These are phyloP conservation scores for Monosporozyma aerobia DNA, from an alignment of 805 yeast species.

Conservation along the genomic window DNA sequence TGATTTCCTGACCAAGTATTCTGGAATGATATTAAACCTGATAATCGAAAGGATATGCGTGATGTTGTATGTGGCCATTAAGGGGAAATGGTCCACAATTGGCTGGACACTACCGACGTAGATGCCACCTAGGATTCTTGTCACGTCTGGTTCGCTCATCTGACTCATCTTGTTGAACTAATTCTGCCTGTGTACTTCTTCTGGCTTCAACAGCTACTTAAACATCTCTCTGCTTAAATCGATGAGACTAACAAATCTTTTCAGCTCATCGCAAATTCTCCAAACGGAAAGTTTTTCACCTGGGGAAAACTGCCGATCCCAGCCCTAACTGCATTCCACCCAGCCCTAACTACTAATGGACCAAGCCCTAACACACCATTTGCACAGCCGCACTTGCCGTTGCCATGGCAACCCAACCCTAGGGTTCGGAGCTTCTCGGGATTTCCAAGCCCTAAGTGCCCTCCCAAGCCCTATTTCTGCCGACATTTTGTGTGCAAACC, in stretches of 20 bases:
- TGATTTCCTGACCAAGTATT: slow-evolving; percentile 33
- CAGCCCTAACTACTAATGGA: no score
- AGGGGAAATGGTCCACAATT: slow-evolving; percentile 42
- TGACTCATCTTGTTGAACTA: neutral
- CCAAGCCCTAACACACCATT: no score
- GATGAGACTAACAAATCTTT: no score
- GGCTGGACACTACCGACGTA: slow-evolving; percentile 70
- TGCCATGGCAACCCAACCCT: no score
- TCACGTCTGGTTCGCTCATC: slow-evolving; percentile 11
- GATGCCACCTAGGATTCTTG: slow-evolving; percentile 70
- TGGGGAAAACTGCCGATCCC: no score
- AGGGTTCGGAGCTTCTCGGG: no score
- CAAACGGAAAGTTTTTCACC: neutral
- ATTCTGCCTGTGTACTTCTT: no score
- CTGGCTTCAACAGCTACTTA: neutral
- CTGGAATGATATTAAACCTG: slow-evolving; percentile 51
- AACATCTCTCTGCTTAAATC: neutral
- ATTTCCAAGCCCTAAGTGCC: neutral
- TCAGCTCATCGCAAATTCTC: neutral
- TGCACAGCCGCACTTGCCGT: no score
- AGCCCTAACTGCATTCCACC: no score
- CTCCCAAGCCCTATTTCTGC: neutral
- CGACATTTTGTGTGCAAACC: no score
- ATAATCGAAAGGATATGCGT: slow-evolving; percentile 66
- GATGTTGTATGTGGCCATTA: slow-evolving; percentile 45